Conservation (phyloP, 441 rosid genomes). For the Theobroma grandiflorum region DNA sequence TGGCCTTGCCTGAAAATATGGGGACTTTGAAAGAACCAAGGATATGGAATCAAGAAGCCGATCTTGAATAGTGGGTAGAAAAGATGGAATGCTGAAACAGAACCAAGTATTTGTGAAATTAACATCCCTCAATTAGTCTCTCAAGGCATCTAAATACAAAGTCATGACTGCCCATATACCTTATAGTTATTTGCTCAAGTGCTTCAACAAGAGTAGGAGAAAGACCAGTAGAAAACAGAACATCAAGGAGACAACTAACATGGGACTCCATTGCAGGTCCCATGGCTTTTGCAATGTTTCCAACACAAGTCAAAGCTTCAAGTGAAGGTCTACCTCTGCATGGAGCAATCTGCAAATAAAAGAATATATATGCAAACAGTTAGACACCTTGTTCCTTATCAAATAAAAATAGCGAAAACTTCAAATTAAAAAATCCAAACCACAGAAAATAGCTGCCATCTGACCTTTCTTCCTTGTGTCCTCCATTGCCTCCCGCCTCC, state of each 20-base stretch:
- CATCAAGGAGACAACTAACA: conserved; percentile 86
- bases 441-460: conserved; percentile 24
- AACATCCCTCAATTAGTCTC: conserved; percentile 25
- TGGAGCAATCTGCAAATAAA: conserved; percentile 87
- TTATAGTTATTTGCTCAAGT: conserved; percentile 86
- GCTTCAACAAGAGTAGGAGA: conserved; percentile 89
- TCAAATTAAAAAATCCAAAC: conserved; percentile 15
- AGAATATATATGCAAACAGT: conserved; percentile 17
- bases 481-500: too few species aligned
- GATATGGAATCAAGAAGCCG: conserved; percentile 90
- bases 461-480: too few species aligned
- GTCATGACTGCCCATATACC: conserved; percentile 48
- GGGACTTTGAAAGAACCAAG: conserved; percentile 86
- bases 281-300: conserved; percentile 99
- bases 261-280: conserved; percentile 88
- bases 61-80: conserved; percentile 91
- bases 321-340: conserved; percentile 97
- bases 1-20: conserved; percentile 74
- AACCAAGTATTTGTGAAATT: conserved; percentile 31
- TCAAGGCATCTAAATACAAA: conserved; percentile 24
- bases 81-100: conserved; percentile 86
- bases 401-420: conserved; percentile 30
- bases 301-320: conserved; percentile 99
- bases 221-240: conserved; percentile 90
- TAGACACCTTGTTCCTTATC: conserved; percentile 27